Evolutionary conservation across 2,329 filamentous ascomycete species (phyloP), one percentile per base, ranked within the genome.

Genomic region (Fusarium sublunatum): DNA sequence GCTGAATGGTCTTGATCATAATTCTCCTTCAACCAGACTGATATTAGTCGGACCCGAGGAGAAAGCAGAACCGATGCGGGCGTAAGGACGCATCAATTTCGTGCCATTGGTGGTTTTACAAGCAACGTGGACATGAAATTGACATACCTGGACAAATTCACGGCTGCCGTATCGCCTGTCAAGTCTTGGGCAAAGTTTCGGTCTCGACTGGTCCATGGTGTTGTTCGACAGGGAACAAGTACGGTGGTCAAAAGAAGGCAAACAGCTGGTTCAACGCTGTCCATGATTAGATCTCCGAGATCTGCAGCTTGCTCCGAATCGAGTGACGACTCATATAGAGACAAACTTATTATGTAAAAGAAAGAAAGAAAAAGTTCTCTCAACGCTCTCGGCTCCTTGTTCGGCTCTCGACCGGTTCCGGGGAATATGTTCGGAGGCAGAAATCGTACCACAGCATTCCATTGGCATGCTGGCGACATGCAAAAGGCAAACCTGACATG

Each of bases 381-480:
- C 47, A 24, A 47, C 47, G 19, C 31, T 32, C 9, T 35, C 35
- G 9, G 31, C 35, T 52, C 29, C 22, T 22, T 13, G 19, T 36
- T 36, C n/a, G 54, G 32, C 26, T 39, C 26, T 32, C 42, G 38
- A 46, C 28, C 40, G 43, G 40, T 53, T 35, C 43, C 55, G 46
- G 51, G 19, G 26, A 43, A 10, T 19, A 4, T 29, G 31, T 39
- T 11, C 22, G 19, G 42, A 51, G 29, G 11, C 24, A 52, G 25
- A 24, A 39, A 48, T 48, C 45, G 24, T 51, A 29, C 34, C 36
- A 45, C 22, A 36, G 26, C 45, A 58, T 64, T 62, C 50, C 40
- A 58, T 10, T 26, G 7, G 36, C 36, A 25, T 22, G 31, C n/a
- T 15, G 61, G 42, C 35, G 39, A 58, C 31, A 58, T 25, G 9